Percentiles rank a stretch among this genome's conserved stretches.
These are phyloP conservation scores for Serendipita vermifera DNA, from an alignment of 768 basidiomycete species.

Conservation along the genomic window DNA sequence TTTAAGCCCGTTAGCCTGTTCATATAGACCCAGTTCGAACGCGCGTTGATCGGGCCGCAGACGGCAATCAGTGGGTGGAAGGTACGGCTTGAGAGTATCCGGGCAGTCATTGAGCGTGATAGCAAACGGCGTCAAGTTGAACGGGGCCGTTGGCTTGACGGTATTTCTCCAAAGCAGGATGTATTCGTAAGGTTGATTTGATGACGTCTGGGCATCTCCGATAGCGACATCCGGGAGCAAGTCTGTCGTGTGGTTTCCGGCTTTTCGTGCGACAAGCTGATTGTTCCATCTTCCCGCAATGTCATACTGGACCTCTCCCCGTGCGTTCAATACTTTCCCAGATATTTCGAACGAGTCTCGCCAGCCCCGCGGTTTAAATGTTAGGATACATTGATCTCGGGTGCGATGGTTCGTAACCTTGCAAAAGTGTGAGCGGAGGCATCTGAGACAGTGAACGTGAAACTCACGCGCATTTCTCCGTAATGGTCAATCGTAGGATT, in stretches of 20 bases:
- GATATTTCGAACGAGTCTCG: conserved; percentile 88
- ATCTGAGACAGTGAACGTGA: conserved; percentile 5
- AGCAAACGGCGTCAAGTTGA: conserved; percentile 92
- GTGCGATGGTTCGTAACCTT: conserved; percentile 88
- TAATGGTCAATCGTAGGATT: conserved; percentile 83
- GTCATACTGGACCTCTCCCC: conserved; percentile 60
- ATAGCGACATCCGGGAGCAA: conserved; percentile 63
- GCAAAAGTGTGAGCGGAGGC: conserved; percentile 8
- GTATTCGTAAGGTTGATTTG: conserved; percentile 47
- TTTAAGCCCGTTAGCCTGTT: conserved; percentile 70
- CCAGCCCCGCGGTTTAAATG: conserved; percentile 96
- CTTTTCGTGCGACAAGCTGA: conserved; percentile 77
- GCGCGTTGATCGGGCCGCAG: conserved; percentile 87
- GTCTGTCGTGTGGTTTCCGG: conserved; percentile 35
- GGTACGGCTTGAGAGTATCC: conserved; percentile 49
- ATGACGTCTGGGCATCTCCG: conserved; percentile 29
- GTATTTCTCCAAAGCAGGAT: conserved; percentile 90
- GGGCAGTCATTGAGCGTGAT: conserved; percentile 87
- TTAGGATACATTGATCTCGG: conserved; percentile 71
- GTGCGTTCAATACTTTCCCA: conserved; percentile 58
- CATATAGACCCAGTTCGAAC: conserved; percentile 81
- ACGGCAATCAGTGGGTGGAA: conserved; percentile 87
- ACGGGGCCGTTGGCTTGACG: conserved; percentile 67
- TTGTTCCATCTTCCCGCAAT: conserved; percentile 94
- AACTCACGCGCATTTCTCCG: conserved; percentile 81